These are phyloP conservation scores for Physaria fendleri DNA, from an alignment of 345 rosid species.

Conservation along the genomic window DNA sequence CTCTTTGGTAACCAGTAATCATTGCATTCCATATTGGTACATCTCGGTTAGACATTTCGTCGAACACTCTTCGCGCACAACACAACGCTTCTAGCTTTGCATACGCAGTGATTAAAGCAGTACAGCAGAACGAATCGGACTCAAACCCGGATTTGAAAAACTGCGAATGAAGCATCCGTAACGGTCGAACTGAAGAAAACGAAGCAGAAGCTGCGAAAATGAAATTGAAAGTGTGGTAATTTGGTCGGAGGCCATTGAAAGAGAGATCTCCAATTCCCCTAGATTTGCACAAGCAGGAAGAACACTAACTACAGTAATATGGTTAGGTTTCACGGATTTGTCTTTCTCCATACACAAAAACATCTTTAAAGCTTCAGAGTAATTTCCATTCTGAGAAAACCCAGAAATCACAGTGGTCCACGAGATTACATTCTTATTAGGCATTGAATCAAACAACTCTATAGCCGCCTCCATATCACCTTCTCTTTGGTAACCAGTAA, in stretches of 20 bases:
- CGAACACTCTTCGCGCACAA: constrained; percentile 51
- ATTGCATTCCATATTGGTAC: constrained; percentile 69
- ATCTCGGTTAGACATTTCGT: constrained; percentile 47
- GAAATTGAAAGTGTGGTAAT: constrained; percentile 53
- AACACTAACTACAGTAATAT: constrained; percentile 61
- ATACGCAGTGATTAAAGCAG: constrained; percentile 51
- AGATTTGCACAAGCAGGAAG: constrained; percentile 70
- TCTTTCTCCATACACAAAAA: constrained; percentile 69
- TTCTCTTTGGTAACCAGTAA: constrained; percentile 49
- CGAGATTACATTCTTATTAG: constrained; percentile 55
- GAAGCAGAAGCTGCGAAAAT: constrained; percentile 52
- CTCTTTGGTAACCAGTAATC: constrained; percentile 50
- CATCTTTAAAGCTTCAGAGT: constrained; percentile 44
- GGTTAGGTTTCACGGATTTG: constrained; percentile 44
- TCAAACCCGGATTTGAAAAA: constrained; percentile 53
- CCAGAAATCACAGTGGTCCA: constrained; percentile 82
- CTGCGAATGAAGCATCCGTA: constrained; percentile 44
- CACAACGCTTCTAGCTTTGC: constrained; percentile 43
- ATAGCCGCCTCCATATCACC: constrained; percentile 54
- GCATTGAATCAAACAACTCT: constrained; percentile 53
- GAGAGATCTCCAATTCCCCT: constrained; percentile 62
- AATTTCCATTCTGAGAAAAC: constrained; percentile 54
- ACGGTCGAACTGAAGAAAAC: constrained; percentile 26
- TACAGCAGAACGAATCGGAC: constrained; percentile 45
- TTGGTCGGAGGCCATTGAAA: constrained; percentile 41